Conservation (phyloP, 139 green algal species). For the Raphidocelis subcapitata region DNA sequence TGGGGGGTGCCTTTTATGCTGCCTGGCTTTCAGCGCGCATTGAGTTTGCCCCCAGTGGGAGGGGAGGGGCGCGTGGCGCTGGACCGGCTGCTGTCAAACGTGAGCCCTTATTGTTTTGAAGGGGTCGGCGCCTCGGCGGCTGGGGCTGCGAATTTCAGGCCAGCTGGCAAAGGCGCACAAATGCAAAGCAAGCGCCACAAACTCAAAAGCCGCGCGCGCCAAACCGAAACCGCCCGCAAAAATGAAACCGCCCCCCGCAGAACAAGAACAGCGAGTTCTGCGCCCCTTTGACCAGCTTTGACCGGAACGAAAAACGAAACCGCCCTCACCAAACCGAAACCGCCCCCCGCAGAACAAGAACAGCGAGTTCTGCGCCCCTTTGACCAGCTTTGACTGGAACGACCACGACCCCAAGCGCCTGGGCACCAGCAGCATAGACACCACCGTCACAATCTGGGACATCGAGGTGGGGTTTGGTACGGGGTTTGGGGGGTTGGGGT, state of each 20-base stretch:
- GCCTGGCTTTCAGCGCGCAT: background rate
- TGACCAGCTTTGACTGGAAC: conserved; percentile 99
- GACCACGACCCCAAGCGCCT: conserved; percentile 83
- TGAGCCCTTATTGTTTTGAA: conserved; percentile 15
- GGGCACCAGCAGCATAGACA: conserved; percentile 94
- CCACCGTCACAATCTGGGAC: conserved; percentile 97
- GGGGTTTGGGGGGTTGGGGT: too few species aligned
- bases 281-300: conserved; percentile 94
- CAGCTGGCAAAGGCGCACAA: too few species aligned
- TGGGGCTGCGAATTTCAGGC: too few species aligned
- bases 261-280: conserved; percentile 87
- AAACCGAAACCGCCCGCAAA: too few species aligned
- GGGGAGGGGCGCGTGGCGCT: conserved; percentile 20
- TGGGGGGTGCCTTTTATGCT: background rate
- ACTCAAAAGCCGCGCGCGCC: too few species aligned
- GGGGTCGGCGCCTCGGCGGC: too few species aligned
- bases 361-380: conserved; percentile 85
- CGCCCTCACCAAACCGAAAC: background rate
- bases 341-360: conserved; percentile 69
- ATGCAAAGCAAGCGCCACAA: too few species aligned
- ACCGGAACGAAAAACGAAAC: conserved; percentile 85
- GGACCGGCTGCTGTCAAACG: conserved; percentile 71
- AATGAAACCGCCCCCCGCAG: too few species aligned
- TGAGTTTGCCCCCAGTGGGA: too few species aligned
- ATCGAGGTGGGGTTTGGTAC: conserved; percentile 10